These are phyloP conservation scores for Chaetothyriales sp. DNA, from an alignment of 2,329 filamentous ascomycete genomes.

Conservation along the genomic window DNA sequence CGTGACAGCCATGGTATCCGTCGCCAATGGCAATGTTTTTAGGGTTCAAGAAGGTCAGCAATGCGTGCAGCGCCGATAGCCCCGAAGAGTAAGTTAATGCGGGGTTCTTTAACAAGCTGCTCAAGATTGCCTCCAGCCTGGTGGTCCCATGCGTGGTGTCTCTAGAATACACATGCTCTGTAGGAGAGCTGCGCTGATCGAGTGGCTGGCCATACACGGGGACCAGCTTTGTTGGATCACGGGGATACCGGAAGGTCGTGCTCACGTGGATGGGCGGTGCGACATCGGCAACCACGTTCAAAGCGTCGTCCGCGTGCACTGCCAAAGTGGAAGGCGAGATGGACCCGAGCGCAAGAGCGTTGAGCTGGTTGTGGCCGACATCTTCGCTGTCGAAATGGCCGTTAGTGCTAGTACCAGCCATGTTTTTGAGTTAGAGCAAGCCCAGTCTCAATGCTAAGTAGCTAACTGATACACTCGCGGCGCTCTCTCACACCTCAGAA, in stretches of 20 bases:
- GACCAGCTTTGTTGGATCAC: constrained; percentile 53
- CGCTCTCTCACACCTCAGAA: no score
- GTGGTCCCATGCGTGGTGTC: constrained; percentile 64
- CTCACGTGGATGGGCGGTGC: constrained; percentile 82
- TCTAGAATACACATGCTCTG: constrained; percentile 66
- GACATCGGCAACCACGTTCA: constrained; percentile 63
- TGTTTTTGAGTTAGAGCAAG: not conserved
- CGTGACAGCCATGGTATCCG: constrained; percentile 90
- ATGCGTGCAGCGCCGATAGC: constrained; percentile 74
- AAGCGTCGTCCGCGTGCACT: constrained; percentile 69
- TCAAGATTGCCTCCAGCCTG: constrained; percentile 72
- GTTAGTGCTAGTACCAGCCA: not conserved
- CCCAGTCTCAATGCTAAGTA: no score
- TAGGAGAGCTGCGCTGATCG: not conserved
- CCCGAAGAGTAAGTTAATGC: constrained; percentile 70
- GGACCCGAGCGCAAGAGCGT: not conserved
- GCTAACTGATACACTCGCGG: no score
- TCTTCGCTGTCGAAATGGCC: not conserved
- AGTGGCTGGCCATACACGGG: constrained; percentile 32
- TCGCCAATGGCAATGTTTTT: constrained; percentile 66
- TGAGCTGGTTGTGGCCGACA: not conserved
- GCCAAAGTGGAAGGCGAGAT: constrained; percentile 49
- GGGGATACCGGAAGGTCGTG: constrained; percentile 74
- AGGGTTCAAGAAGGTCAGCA: constrained; percentile 74
- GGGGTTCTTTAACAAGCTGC: constrained; percentile 55